Conservation (phyloP, 2,329 filamentous ascomycete species). For the Septoria petroselini region DNA sequence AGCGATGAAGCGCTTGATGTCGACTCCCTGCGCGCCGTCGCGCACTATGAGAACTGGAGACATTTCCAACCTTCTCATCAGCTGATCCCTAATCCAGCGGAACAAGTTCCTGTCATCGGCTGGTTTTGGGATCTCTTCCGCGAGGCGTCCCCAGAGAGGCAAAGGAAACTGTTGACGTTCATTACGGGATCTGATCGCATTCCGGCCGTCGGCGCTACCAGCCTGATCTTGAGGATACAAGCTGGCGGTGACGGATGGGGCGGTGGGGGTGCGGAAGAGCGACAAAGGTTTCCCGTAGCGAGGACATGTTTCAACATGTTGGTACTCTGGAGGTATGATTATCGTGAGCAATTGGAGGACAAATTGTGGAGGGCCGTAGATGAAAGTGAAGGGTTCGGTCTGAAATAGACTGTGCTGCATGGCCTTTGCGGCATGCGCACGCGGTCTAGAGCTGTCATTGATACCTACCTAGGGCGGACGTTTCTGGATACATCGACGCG, state of each 20-base stretch:
- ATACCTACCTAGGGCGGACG: background rate
- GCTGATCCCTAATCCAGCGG: slow-evolving; percentile 44
- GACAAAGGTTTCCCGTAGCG: slow-evolving; percentile 73
- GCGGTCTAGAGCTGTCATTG: background rate
- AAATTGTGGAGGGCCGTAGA: slow-evolving; percentile 82
- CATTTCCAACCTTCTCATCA: slow-evolving; percentile 38
- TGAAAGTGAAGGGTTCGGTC: slow-evolving; percentile 87
- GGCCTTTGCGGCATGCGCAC: background rate
- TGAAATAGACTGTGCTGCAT: slow-evolving; percentile 57
- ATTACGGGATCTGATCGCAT: slow-evolving; percentile 89
- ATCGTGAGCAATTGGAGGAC: slow-evolving; percentile 63
- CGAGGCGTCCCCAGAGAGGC: slow-evolving; percentile 61
- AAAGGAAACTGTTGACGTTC: slow-evolving; percentile 77
- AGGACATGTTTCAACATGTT: slow-evolving; percentile 89
- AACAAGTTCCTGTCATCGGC: slow-evolving; percentile 63
- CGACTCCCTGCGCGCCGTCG: slow-evolving; percentile 68
- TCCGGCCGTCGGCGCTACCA: slow-evolving; percentile 80
- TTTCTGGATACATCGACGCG: background rate
- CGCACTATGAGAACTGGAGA: slow-evolving; percentile 77
- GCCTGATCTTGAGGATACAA: slow-evolving; percentile 70
- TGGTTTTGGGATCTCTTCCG: slow-evolving; percentile 91
- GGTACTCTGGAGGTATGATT: slow-evolving; percentile 69
- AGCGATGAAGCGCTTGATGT: slow-evolving; percentile 83
- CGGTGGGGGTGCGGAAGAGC: slow-evolving; percentile 53
- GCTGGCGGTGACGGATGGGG: slow-evolving; percentile 59